These are phyloP conservation scores for Massospora cicadina DNA, from an alignment of 371 early-diverging fungal species.

Conservation along the genomic window DNA sequence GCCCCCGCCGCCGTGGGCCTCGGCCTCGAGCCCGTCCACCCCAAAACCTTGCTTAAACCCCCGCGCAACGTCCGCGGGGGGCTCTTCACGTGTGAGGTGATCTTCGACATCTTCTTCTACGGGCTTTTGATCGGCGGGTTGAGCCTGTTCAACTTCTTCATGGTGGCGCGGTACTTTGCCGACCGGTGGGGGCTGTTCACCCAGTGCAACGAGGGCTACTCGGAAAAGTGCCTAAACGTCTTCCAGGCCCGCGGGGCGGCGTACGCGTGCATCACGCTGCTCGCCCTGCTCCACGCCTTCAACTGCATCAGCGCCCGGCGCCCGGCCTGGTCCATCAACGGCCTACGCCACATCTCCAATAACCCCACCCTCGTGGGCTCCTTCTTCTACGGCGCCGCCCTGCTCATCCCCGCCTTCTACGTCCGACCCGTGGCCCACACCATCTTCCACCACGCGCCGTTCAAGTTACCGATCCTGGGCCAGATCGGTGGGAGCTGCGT, in stretches of 20 bases:
- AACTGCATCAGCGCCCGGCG: slow-evolving; percentile 47
- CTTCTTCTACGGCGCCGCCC: slow-evolving; percentile 26
- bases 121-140: slow-evolving; percentile 48
- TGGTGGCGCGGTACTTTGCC: slow-evolving; percentile 29
- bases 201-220: slow-evolving; percentile 37
- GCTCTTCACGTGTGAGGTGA: slow-evolving; percentile 40
- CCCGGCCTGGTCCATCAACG: slow-evolving; percentile 30
- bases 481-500: slow-evolving; percentile 33
- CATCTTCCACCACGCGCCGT: slow-evolving; percentile 43
- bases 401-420: slow-evolving; percentile 41
- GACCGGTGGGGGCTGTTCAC: slow-evolving; percentile 19
- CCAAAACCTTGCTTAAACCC: slow-evolving; percentile 55
- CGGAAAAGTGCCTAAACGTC: slow-evolving; percentile 36
- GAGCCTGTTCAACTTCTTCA: slow-evolving; percentile 42
- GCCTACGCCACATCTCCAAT: slow-evolving; percentile 21
- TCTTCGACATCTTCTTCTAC: slow-evolving; percentile 51
- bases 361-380: slow-evolving; percentile 38
- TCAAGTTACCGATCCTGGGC: slow-evolving; percentile 55
- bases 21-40: slow-evolving; percentile 67
- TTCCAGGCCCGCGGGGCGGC: slow-evolving; percentile 56
- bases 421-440: slow-evolving; percentile 43
- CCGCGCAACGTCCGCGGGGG: slow-evolving; percentile 56
- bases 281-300: slow-evolving; percentile 46
- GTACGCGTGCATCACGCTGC: slow-evolving; percentile 41
- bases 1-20: slow-evolving; percentile 72